Evolutionary conservation across 306 rosid genomes (phyloP).

Genomic region (Betula pendula): DNA sequence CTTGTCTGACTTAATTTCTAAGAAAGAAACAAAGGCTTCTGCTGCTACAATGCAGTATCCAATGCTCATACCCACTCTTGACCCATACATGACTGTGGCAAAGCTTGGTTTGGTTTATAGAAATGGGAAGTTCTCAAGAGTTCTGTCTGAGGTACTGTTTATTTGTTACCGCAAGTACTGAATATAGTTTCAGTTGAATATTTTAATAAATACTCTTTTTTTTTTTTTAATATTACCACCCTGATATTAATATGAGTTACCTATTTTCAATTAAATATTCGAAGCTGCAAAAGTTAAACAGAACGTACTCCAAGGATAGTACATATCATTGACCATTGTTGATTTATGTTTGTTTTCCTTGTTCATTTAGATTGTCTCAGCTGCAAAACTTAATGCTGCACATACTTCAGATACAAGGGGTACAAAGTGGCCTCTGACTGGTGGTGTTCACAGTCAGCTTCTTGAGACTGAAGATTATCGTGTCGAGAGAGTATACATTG

Average conservation of each 20-base stretch:
- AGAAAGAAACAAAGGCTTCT: slow-evolving; percentile 41
- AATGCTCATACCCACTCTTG: slow-evolving; percentile 62
- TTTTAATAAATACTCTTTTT: slow-evolving; percentile 17
- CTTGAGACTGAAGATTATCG: slow-evolving; percentile 42
- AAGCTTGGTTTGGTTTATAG: slow-evolving; percentile 52
- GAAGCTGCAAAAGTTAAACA: not conserved
- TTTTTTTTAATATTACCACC: slow-evolving; percentile 3
- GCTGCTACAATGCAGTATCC: slow-evolving; percentile 51
- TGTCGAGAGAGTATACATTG: slow-evolving; percentile 60
- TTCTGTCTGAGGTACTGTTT: slow-evolving; percentile 61
- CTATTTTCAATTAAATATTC: slow-evolving; percentile 12
- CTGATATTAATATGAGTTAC: slow-evolving; percentile 1
- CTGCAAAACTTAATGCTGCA: slow-evolving; percentile 43
- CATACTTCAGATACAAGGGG: slow-evolving; percentile 34
- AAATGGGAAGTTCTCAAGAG: slow-evolving; percentile 43
- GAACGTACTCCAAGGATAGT: not conserved
- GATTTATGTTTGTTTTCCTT: slow-evolving; percentile 5
- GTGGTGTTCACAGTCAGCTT: slow-evolving; percentile 68
- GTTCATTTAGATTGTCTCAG: slow-evolving; percentile 46
- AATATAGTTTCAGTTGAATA: not conserved
- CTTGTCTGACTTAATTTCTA: slow-evolving; percentile 57
- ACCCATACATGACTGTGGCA: slow-evolving; percentile 63
- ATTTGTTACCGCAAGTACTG: slow-evolving; percentile 16
- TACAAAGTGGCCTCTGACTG: slow-evolving; percentile 72
- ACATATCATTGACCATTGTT: not conserved